Conservation (phyloP, 2,329 filamentous ascomycete species). For the Podosphaera xanthii region DNA sequence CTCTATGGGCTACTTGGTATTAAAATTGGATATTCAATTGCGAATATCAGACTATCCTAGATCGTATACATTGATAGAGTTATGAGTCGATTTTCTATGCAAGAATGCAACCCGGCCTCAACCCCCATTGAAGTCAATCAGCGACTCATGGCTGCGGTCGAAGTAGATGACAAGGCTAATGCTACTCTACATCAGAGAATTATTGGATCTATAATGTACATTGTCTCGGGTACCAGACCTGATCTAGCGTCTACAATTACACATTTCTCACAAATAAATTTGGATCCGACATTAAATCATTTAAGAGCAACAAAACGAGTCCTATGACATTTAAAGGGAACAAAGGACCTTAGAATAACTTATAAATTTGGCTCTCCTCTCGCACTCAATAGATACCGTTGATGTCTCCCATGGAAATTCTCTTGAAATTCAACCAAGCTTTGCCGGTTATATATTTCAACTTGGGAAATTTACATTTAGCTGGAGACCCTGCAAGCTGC, state of each 20-base stretch:
- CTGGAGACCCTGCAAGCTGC: neutral
- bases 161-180: neutral
- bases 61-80: neutral
- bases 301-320: neutral
- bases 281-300: neutral
- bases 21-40: neutral
- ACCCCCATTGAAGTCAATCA: neutral
- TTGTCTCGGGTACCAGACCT: neutral
- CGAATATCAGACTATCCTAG: neutral
- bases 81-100: neutral
- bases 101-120: neutral
- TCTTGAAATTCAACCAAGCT: neutral
- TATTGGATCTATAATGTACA: neutral
- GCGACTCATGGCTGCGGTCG: neutral
- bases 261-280: neutral
- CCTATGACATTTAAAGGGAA: neutral
- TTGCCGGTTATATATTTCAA: slow-evolving; percentile 1
- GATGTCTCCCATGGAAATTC: neutral
- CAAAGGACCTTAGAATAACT: neutral
- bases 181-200: neutral
- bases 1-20: neutral
- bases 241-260: neutral
- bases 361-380: neutral
- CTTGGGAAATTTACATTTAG: neutral
- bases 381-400: neutral